phyloP scores from a whole-genome alignment of 202 grass and related monocot species.

The Eragrostis tef region DNA sequence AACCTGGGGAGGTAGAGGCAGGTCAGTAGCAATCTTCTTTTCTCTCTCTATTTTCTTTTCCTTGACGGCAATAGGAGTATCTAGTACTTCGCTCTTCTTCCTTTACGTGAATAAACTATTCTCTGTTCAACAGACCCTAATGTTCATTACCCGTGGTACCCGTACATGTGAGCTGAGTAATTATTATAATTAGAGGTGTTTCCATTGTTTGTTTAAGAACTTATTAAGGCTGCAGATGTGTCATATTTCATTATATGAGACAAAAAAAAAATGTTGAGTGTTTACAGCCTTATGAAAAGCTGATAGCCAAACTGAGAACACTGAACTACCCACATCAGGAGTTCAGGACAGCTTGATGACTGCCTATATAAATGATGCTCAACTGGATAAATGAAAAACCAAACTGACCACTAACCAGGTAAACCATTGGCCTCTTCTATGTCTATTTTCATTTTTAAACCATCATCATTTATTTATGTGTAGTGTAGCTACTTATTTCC shows the following conservation, averaged over 20 bases:
- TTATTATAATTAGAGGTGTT: background rate
- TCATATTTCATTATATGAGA: background rate
- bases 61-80: constrained; percentile 54
- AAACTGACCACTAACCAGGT: background rate
- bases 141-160: constrained; percentile 5
- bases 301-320: background rate
- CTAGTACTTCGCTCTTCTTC: constrained; percentile 37
- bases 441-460: constrained; percentile 26
- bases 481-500: constrained; percentile 20
- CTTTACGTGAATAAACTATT: constrained; percentile 27
- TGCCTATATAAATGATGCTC: background rate
- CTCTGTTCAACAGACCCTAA: constrained; percentile 14
- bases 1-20: constrained; percentile 63
- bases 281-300: background rate
- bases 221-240: background rate
- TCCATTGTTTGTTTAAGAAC: background rate
- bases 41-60: constrained; percentile 46
- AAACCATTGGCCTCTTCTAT: background rate
- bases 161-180: constrained; percentile 6
- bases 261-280: background rate
- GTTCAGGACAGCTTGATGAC: background rate
- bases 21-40: constrained; percentile 52
- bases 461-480: constrained; percentile 31
- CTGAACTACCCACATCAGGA: background rate
- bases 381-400: background rate